Conservation (phyloP, 331 rosid species). For the Dryas integrifolia region DNA sequence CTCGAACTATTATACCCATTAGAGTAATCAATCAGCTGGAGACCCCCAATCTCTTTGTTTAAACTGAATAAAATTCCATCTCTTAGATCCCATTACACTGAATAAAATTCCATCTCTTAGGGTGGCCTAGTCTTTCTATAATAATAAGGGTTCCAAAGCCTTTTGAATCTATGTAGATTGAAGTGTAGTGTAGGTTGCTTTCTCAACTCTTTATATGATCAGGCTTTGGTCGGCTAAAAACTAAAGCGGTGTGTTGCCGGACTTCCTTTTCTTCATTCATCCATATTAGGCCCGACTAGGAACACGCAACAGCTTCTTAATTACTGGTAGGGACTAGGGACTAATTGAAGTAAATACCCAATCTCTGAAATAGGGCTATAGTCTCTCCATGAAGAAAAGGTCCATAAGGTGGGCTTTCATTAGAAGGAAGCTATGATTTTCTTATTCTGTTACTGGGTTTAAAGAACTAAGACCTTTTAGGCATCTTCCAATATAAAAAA, state of each 20-base stretch:
- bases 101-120: not conserved
- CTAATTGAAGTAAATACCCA: not conserved
- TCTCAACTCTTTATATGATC: not conserved
- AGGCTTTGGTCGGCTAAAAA: constrained; percentile 9
- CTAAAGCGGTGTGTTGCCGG: not conserved
- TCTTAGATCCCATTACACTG: not conserved
- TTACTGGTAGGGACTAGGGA: not conserved
- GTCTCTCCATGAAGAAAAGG: not conserved
- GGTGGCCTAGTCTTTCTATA: not conserved
- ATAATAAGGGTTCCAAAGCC: too few species aligned
- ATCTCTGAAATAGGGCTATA: not conserved
- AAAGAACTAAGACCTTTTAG: constrained; percentile 1
- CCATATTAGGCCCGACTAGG: not conserved
- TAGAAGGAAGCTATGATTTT: too few species aligned
- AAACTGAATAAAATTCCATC: not conserved
- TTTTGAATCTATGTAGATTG: not conserved
- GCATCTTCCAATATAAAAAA: not conserved
- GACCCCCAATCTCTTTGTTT: too few species aligned
- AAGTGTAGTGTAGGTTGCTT: not conserved
- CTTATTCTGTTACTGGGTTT: not conserved
- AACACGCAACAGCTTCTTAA: not conserved
- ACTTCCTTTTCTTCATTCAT: too few species aligned
- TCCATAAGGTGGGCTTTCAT: too few species aligned
- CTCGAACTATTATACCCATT: not conserved
- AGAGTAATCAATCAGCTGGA: not conserved